Evolutionary conservation across 2,329 filamentous ascomycete genomes (phyloP).

Genomic region (Fusarium verticillioides): DNA sequence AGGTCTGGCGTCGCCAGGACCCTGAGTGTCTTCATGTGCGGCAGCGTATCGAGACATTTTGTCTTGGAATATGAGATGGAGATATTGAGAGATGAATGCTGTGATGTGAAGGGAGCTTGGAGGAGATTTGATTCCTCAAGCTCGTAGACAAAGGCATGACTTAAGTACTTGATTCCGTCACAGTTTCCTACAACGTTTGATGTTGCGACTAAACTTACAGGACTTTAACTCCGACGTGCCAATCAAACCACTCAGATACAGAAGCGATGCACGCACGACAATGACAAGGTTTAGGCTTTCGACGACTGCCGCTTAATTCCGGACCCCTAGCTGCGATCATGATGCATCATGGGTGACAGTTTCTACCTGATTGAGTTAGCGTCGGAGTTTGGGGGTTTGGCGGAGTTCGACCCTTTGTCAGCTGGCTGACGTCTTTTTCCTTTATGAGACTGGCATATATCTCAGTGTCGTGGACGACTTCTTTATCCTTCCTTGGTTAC

Average conservation of each 20-base stretch:
- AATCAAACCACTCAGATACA: neutral
- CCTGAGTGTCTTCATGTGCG: constrained; percentile 35
- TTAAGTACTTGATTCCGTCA: neutral
- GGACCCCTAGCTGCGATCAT: neutral
- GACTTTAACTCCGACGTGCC: neutral
- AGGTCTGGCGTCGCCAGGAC: constrained; percentile 54
- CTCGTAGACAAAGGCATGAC: too few species aligned
- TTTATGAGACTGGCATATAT: neutral
- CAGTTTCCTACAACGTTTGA: neutral
- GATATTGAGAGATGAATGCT: neutral
- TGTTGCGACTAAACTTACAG: neutral
- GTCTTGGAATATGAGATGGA: neutral
- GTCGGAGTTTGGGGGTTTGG: constrained; percentile 2
- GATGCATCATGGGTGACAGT: constrained; percentile 19
- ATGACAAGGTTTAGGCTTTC: too few species aligned
- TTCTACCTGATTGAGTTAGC: constrained; percentile 25
- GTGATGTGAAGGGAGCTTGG: neutral
- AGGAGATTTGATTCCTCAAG: neutral
- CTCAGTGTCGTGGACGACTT: neutral
- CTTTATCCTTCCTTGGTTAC: neutral
- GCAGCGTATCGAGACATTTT: constrained; percentile 19
- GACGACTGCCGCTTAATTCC: neutral
- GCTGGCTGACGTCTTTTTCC: constrained; percentile 26
- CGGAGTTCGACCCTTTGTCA: constrained; percentile 2
- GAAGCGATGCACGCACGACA: neutral